Percentiles rank a stretch among this genome's conserved stretches.
Conservation (phyloP, 768 basidiomycete genomes). For the Atractiella rhizophila region DNA sequence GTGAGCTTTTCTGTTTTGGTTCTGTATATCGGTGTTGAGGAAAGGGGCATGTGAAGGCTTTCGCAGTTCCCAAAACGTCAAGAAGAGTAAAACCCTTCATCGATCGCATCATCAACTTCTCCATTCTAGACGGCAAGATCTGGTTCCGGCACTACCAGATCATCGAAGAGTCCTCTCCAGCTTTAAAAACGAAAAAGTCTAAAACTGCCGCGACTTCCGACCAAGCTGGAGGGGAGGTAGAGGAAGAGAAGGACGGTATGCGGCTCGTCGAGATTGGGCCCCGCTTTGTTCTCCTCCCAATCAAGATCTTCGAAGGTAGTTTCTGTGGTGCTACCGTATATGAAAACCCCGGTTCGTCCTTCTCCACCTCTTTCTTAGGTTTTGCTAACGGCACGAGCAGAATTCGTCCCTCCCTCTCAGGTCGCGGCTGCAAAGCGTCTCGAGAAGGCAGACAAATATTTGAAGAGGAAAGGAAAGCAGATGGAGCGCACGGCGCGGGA, state of each 20-base stretch:
- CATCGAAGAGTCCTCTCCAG: neutral
- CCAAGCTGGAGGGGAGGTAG: too few relatives aligned
- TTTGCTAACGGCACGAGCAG: conserved; percentile 24
- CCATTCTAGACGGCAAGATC: conserved; percentile 77
- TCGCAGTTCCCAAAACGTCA: conserved; percentile 75
- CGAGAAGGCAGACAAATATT: conserved; percentile 57
- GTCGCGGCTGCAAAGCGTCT: conserved; percentile 43
- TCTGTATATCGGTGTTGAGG: neutral
- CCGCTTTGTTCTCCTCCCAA: conserved; percentile 85
- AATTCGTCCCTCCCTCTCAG: conserved; percentile 73
- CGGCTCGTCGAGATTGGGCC: conserved; percentile 93
- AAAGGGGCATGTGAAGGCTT: neutral
- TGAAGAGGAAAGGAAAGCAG: conserved; percentile 51
- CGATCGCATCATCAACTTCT: conserved; percentile 91
- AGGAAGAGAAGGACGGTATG: conserved; percentile 34
- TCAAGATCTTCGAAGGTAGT: conserved; percentile 92
- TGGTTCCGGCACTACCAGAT: conserved; percentile 99
- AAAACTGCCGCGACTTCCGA: too few relatives aligned
- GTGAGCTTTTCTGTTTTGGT: conserved; percentile 27
- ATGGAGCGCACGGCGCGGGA: conserved; percentile 36
- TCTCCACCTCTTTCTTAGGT: neutral
- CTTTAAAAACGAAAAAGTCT: neutral
- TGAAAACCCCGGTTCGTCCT: conserved; percentile 39
- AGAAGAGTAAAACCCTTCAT: conserved; percentile 86
- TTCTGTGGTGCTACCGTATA: conserved; percentile 86